Evolutionary conservation across 306 rosid genomes (phyloP).

Genomic region (Prunus salicina): DNA sequence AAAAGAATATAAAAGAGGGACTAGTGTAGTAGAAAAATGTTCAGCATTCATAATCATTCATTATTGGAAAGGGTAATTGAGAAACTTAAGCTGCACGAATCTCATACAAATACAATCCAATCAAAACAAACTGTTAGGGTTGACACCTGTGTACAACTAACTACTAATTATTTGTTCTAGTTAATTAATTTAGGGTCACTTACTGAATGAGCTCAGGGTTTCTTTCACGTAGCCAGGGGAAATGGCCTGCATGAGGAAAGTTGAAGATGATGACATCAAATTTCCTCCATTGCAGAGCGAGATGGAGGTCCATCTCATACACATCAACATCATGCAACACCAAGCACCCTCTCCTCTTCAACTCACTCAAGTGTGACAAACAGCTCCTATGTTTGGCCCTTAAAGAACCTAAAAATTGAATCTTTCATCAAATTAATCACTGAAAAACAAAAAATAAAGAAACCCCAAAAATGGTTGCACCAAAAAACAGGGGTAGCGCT

Average conservation of each 20-base stretch:
- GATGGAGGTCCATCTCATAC: conserved; percentile 15
- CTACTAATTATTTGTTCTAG: background rate
- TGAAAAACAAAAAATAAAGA: background rate
- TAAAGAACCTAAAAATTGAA: background rate
- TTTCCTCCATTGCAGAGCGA: background rate
- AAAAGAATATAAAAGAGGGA: background rate
- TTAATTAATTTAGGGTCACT: background rate
- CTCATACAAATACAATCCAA: no score
- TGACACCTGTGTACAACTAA: background rate
- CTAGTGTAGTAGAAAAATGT: background rate
- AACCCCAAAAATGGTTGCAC: background rate
- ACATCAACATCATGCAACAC: conserved; percentile 21
- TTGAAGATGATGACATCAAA: conserved; percentile 30
- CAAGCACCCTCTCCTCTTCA: conserved; percentile 21
- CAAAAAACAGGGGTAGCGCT: background rate
- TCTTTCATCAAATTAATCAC: background rate
- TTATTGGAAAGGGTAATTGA: no score
- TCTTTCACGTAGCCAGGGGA: conserved; percentile 8
- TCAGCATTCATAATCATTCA: no score
- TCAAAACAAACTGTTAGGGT: background rate
- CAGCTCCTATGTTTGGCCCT: background rate
- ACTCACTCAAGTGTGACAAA: conserved; percentile 5
- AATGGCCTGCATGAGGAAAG: conserved; percentile 40
- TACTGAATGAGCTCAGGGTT: conserved; percentile 8
- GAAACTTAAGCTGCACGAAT: no score